Conservation (phyloP, 768 basidiomycete species). For the Collybiopsis confluens region DNA sequence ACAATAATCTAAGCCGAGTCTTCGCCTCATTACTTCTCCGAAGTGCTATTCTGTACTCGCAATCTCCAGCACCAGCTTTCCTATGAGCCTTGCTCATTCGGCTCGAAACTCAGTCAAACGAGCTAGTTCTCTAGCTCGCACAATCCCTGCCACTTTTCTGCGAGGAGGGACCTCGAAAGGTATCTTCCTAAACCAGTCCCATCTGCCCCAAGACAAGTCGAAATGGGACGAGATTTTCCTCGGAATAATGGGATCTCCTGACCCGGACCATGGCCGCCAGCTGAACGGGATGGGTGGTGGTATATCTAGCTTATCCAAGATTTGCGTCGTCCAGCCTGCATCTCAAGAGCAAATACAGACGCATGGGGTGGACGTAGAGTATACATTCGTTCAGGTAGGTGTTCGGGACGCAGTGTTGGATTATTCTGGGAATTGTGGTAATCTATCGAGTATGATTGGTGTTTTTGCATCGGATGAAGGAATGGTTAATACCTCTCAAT, state of each 20-base stretch:
- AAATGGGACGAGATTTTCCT: conserved; percentile 63
- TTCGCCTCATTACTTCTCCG: no score
- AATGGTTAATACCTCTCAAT: conserved; percentile 22
- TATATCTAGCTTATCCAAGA: conserved; percentile 69
- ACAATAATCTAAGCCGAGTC: no score
- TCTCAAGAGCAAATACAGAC: conserved; percentile 32
- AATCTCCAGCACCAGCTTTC: background rate
- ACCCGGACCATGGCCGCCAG: conserved; percentile 62
- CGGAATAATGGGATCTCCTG: conserved; percentile 80
- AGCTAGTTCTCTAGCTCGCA: background rate
- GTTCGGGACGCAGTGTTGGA: conserved; percentile 59
- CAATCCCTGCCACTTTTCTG: conserved; percentile 47
- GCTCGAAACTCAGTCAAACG: background rate
- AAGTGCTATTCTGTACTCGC: no score
- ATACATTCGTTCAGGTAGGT: conserved; percentile 66
- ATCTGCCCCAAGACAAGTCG: conserved; percentile 46
- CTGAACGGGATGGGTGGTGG: conserved; percentile 83
- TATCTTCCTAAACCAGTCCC: conserved; percentile 52
- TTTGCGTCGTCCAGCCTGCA: conserved; percentile 58
- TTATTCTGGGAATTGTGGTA: conserved; percentile 73
- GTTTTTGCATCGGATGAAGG: conserved; percentile 69
- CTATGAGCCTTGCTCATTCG: background rate
- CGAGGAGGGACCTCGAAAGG: conserved; percentile 80
- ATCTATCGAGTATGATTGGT: conserved; percentile 69
- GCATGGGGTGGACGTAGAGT: conserved; percentile 55